These are phyloP conservation scores for Posidonia oceanica DNA, from an alignment of 116 monocot genomes.

Conservation along the genomic window DNA sequence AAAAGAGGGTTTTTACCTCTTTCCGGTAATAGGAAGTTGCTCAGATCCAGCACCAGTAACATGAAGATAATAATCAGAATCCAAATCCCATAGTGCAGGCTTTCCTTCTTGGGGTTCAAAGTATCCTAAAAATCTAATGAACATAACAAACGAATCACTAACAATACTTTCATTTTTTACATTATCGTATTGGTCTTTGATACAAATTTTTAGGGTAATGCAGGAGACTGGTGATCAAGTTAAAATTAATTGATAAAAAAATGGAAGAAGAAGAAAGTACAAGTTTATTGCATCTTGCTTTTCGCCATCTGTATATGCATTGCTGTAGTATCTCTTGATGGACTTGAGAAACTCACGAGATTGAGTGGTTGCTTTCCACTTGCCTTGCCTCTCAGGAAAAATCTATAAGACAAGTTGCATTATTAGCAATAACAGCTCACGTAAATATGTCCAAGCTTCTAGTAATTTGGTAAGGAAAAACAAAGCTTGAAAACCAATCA, in stretches of 20 bases:
- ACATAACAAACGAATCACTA: neutral
- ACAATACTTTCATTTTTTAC: too few species aligned
- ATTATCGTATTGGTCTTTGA: too few species aligned
- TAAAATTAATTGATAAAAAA: neutral
- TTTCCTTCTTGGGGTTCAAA: constrained; percentile 97
- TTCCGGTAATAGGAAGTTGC: constrained; percentile 21
- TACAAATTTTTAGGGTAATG: too few species aligned
- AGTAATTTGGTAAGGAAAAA: too few species aligned
- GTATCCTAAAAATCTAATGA: constrained; percentile 84
- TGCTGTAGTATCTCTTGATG: constrained; percentile 95
- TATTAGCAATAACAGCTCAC: neutral
- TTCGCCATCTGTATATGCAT: constrained; percentile 98
- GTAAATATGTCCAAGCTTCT: too few species aligned
- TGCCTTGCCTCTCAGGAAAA: constrained; percentile 98
- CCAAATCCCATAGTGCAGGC: constrained; percentile 96
- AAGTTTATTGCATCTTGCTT: constrained; percentile 99
- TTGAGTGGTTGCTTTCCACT: constrained; percentile 97
- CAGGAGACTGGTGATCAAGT: neutral
- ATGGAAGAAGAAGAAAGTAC: constrained; percentile 22
- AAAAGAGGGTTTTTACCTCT: constrained; percentile 11
- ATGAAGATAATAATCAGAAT: constrained; percentile 98
- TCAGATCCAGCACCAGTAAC: constrained; percentile 56
- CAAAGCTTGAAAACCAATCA: too few species aligned
- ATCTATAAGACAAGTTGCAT: constrained; percentile 43
- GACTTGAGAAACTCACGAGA: constrained; percentile 97